Percentiles rank a stretch among this genome's conserved stretches.
Conservation (phyloP, 202 grass and related monocot species). For the Elaeis oleifera region DNA sequence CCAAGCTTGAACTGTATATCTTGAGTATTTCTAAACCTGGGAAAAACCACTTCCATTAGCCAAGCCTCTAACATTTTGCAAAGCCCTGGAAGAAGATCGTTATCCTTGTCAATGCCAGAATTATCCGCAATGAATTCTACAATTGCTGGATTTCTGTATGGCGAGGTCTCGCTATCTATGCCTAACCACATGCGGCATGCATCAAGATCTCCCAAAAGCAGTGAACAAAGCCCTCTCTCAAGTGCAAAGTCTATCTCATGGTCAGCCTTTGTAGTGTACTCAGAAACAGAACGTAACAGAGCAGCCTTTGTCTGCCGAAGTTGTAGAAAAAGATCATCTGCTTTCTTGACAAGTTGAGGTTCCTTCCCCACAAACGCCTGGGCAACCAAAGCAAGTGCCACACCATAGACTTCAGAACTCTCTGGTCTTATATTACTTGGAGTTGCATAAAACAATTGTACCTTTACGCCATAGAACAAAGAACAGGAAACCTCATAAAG, state of each 20-base stretch:
- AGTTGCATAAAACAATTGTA: slow-evolving; percentile 81
- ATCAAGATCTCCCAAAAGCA: slow-evolving; percentile 69
- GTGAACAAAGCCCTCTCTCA: slow-evolving; percentile 73
- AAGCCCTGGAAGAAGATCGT: slow-evolving; percentile 76
- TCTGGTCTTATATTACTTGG: slow-evolving; percentile 84
- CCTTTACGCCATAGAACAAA: slow-evolving; percentile 39
- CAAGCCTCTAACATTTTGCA: slow-evolving; percentile 92
- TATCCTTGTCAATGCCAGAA: slow-evolving; percentile 45
- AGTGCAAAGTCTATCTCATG: slow-evolving; percentile 43
- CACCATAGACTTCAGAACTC: slow-evolving; percentile 81
- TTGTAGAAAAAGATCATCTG: slow-evolving; percentile 66
- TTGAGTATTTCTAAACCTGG: slow-evolving; percentile 80
- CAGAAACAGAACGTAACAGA: slow-evolving; percentile 21
- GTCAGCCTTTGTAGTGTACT: slow-evolving; percentile 34
- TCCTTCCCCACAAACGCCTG: slow-evolving; percentile 72
- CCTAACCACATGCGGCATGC: slow-evolving; percentile 81
- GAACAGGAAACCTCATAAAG: slow-evolving; percentile 6
- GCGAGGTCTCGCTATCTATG: slow-evolving; percentile 56
- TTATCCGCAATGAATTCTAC: slow-evolving; percentile 74
- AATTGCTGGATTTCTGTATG: slow-evolving; percentile 63
- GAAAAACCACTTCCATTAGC: slow-evolving; percentile 77
- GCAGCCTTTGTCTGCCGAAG: slow-evolving; percentile 61
- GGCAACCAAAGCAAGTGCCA: slow-evolving; percentile 80
- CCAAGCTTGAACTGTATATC: slow-evolving; percentile 68
- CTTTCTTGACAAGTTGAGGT: slow-evolving; percentile 62